Evolutionary conservation across 331 rosid species (phyloP).

Genomic region (Cucumis variabilis): DNA sequence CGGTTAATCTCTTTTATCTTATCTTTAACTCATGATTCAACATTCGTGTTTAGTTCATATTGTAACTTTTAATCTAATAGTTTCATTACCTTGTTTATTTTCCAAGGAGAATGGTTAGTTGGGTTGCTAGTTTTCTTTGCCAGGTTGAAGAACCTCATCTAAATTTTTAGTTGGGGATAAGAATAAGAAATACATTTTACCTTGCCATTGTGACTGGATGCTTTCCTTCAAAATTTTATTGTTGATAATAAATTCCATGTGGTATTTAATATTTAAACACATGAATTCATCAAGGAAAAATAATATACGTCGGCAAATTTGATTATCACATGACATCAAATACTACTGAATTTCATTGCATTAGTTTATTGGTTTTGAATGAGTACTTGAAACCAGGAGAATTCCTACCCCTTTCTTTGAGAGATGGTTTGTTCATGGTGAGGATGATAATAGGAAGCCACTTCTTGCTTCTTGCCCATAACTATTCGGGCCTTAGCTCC

Average conservation of each 20-base stretch:
- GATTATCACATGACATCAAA: background rate
- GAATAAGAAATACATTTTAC: background rate
- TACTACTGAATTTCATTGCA: background rate
- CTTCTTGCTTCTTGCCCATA: background rate
- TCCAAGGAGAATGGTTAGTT: background rate
- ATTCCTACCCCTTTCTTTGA: background rate
- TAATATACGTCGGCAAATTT: background rate
- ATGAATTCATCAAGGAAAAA: background rate
- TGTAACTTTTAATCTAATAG: background rate
- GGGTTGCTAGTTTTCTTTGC: background rate
- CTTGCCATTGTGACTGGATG: background rate
- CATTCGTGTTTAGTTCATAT: background rate
- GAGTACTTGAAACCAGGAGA: background rate
- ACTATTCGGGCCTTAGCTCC: background rate
- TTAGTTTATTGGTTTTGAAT: background rate
- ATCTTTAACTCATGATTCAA: background rate
- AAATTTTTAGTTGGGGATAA: background rate
- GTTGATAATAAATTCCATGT: background rate
- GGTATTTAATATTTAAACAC: background rate
- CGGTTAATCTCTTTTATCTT: conserved; percentile 56
- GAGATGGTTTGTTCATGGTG: background rate
- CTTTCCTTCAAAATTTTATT: background rate
- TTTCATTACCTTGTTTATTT: background rate
- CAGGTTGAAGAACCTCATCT: background rate
- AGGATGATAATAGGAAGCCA: background rate